phyloP scores from a whole-genome alignment of 2,329 filamentous ascomycete genomes.

The Gnomoniopsis sp. region DNA sequence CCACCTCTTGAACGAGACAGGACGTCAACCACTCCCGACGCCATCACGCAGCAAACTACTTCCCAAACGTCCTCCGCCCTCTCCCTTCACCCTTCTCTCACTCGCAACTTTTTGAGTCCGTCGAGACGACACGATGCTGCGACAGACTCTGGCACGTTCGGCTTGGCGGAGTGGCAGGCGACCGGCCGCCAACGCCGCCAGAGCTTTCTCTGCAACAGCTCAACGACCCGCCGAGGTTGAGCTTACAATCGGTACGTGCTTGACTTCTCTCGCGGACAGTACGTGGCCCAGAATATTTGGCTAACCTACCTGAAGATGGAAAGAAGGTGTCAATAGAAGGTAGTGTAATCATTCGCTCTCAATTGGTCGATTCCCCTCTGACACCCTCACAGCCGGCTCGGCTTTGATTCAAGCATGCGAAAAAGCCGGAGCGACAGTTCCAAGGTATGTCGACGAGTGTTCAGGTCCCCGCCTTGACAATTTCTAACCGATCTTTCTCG shows the following conservation, averaged over 20 bases:
- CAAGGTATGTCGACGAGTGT: slow-evolving; percentile 56
- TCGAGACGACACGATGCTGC: slow-evolving; percentile 65
- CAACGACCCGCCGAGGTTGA: slow-evolving; percentile 87
- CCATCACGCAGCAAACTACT: slow-evolving; percentile 33
- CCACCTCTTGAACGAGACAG: slow-evolving; percentile 26
- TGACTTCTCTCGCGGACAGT: slow-evolving; percentile 15
- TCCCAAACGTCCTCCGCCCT: slow-evolving; percentile 19
- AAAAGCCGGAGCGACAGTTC: slow-evolving; percentile 88
- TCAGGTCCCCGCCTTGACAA: background rate
- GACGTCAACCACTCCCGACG: slow-evolving; percentile 12
- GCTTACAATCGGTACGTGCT: slow-evolving; percentile 80
- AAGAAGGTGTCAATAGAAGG: slow-evolving; percentile 98
- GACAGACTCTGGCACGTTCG: slow-evolving; percentile 65
- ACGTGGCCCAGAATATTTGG: slow-evolving; percentile 12
- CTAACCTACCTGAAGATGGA: slow-evolving; percentile 64
- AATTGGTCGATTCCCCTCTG: slow-evolving; percentile 12
- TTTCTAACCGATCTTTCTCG: slow-evolving; percentile 8
- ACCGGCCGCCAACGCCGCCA: slow-evolving; percentile 55
- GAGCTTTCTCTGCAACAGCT: slow-evolving; percentile 78
- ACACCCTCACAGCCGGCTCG: slow-evolving; percentile 69
- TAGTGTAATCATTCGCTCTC: slow-evolving; percentile 38
- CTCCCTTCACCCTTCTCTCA: slow-evolving; percentile 33
- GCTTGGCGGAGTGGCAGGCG: slow-evolving; percentile 62
- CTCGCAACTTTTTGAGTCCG: slow-evolving; percentile 35
- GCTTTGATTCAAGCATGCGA: slow-evolving; percentile 99